Base-by-base conservation (phyloP, 768 basidiomycete species). In the Tylopilus balloui region DNA sequence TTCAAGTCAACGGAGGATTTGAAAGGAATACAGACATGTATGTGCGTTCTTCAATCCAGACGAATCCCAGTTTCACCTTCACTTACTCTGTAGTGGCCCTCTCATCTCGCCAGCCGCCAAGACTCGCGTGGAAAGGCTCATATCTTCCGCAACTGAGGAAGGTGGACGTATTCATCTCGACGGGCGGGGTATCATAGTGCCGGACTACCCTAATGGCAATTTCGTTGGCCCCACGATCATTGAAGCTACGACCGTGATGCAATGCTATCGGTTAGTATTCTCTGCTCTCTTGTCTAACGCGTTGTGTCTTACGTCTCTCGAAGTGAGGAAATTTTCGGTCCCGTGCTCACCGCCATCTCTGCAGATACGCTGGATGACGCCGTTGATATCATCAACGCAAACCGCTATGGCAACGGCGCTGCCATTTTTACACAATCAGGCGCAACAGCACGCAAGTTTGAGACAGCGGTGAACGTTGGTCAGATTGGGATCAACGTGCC, bases 401-500 rank as follows among this genome's bases (percentile, higher is more conserved):
- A 96, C 71, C 76, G 69, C 55, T 98, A 96, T 65, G 88, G 95
- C 8, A 98, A 98, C 59, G 95, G 95, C 25, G 82, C 93, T 25
- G 89, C 92, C 19, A 91, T 96, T 64, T 98, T 97, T 67, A 99
- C 95, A 19, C 91, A 96, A 70, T 90, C 87, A 13, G 96, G 95
- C 14, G 90, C 95, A 28, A 92, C 92, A 7, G 95, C 93, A 15
- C 82, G 95, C 48, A 90, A 88, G 68, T 99, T 96, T 54, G 95
- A 98, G 71, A 74, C 73, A 12, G 78, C 84, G 39, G 83, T 95
- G 45, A 89, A 97, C 55, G 84, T 92, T 45, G 93, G 93, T 20
- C 92, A 90, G 69, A 81, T 99, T 61, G 95, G 95, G 37, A 82
- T 97, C 66, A 97, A 94, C 64, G 85, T 93, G 9, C 88, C 90